phyloP scores from a whole-genome alignment of 2,329 filamentous ascomycete species.

The Exophiala aquamarina region DNA sequence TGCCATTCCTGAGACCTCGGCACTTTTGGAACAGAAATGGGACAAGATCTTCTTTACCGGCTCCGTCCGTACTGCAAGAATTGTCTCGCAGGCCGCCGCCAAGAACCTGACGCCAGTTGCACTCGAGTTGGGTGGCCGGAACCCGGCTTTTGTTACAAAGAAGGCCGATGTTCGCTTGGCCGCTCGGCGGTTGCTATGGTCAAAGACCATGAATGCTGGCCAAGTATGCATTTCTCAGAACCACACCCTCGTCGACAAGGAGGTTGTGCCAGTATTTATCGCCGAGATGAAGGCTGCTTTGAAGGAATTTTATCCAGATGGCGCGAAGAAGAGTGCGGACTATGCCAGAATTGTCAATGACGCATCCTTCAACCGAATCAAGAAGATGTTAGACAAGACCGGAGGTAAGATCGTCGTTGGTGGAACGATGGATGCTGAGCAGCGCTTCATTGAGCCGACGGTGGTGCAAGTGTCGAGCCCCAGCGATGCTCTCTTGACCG shows the following conservation, averaged over 20 bases:
- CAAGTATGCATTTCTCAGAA: constrained; percentile 94
- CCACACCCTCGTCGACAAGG: constrained; percentile 80
- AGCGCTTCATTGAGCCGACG: constrained; percentile 87
- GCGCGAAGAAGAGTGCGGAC: constrained; percentile 74
- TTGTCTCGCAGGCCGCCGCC: constrained; percentile 87
- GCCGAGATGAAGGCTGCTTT: constrained; percentile 69
- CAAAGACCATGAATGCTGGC: constrained; percentile 80
- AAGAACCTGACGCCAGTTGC: constrained; percentile 82
- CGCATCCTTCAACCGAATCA: constrained; percentile 76
- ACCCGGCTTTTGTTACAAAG: constrained; percentile 88
- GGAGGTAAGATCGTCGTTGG: constrained; percentile 84
- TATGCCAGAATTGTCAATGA: constrained; percentile 79
- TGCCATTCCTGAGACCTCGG: constrained; percentile 74
- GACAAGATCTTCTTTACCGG: constrained; percentile 99
- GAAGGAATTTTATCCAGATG: constrained; percentile 79
- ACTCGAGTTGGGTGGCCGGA: constrained; percentile 86
- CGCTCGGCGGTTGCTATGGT: constrained; percentile 82
- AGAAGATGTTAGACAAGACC: constrained; percentile 83
- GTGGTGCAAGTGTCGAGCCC: constrained; percentile 77
- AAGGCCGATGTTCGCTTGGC: constrained; percentile 77
- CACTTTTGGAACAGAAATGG: constrained; percentile 84
- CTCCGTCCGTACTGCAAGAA: constrained; percentile 72
- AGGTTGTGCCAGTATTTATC: constrained; percentile 70
- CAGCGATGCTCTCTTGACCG: constrained; percentile 73
- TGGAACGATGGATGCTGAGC: constrained; percentile 74